These are phyloP conservation scores for Kernera saxatilis DNA, from an alignment of 345 rosid genomes.

Conservation along the genomic window DNA sequence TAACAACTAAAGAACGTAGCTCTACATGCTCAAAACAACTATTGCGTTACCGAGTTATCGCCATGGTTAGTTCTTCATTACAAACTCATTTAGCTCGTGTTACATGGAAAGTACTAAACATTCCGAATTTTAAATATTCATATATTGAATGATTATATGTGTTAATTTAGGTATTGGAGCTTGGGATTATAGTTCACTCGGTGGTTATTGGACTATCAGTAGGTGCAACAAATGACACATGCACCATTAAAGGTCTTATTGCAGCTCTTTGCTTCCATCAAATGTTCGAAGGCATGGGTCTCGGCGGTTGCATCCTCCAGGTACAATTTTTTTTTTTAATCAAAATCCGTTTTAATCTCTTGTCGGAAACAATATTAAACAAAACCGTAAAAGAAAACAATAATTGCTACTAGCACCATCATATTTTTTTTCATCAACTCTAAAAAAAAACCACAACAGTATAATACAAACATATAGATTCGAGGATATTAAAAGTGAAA, in stretches of 20 bases:
- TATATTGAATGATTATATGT: not conserved
- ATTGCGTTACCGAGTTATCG: conserved; percentile 51
- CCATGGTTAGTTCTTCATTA: conserved; percentile 42
- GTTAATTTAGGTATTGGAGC: conserved; percentile 48
- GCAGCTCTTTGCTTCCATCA: conserved; percentile 87
- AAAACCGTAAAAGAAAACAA: not conserved
- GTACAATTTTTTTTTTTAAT: conserved; percentile 11
- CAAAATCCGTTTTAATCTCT: not conserved
- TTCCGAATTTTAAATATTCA: not conserved
- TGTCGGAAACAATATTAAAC: not conserved
- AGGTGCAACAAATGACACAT: conserved; percentile 64
- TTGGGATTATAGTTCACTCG: conserved; percentile 69
- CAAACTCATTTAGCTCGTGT: not conserved
- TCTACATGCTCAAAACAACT: conserved; percentile 27
- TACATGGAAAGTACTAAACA: not conserved
- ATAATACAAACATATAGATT: not conserved
- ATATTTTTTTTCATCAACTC: not conserved
- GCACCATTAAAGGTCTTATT: conserved; percentile 57
- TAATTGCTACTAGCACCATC: not conserved
- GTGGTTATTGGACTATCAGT: conserved; percentile 63
- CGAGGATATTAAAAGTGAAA: not conserved
- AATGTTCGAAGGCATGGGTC: conserved; percentile 85
- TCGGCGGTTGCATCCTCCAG: conserved; percentile 76
- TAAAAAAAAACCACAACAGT: not conserved
- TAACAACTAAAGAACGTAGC: conserved; percentile 12